A percentile compares a stretch with the other conserved stretches of the same genome.
Conservation (phyloP, 2,329 filamentous ascomycete genomes). For the Paramyrothecium sp. region DNA sequence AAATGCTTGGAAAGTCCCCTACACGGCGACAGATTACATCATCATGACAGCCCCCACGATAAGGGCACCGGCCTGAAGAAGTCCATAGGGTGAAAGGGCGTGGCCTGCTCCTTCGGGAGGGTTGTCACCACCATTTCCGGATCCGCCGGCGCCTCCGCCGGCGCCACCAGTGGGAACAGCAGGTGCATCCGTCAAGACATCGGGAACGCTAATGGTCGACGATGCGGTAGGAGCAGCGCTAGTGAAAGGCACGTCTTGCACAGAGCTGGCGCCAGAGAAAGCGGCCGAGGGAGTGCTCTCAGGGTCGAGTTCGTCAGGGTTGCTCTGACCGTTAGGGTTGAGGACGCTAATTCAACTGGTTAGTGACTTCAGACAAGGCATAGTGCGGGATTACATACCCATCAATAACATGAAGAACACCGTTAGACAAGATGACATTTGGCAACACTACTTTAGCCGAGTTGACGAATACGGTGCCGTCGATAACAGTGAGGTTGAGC, state of each 20-base stretch:
- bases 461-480: neutral
- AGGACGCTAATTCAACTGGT: neutral
- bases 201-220: neutral
- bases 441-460: neutral
- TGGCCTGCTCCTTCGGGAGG: neutral
- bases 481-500: slow-evolving; percentile 35
- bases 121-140: neutral
- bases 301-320: neutral
- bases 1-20: too few relatives aligned
- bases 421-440: neutral
- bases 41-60: neutral
- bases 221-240: neutral
- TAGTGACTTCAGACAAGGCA: neutral
- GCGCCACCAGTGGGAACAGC: neutral
- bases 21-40: neutral
- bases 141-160: neutral
- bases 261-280: neutral
- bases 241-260: neutral
- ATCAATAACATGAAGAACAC: slow-evolving; percentile 1
- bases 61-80: neutral
- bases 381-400: neutral
- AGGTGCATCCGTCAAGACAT: neutral
- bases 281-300: neutral
- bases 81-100: neutral
- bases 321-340: neutral